Percentiles rank a stretch among this genome's conserved stretches.
phyloP scores from a whole-genome alignment of 2,329 filamentous ascomycete genomes.

The Penicillium capsulatum region DNA sequence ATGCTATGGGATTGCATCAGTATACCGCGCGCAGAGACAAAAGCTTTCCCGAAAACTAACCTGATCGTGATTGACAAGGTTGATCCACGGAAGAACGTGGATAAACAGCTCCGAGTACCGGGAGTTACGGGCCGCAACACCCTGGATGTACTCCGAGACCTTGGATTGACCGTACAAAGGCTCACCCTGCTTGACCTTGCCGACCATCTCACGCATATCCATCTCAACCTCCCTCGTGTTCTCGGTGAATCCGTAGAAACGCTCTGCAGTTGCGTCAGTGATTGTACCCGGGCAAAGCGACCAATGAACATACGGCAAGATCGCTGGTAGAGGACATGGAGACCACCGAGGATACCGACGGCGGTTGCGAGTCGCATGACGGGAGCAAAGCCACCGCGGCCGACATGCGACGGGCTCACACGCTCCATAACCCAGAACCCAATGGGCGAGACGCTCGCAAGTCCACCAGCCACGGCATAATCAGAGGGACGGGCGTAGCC shows the following conservation, averaged over 20 bases:
- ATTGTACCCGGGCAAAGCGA: background rate
- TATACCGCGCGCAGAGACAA: too few species aligned
- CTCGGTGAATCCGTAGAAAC: conserved; percentile 93
- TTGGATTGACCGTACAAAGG: conserved; percentile 78
- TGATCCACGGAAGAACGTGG: conserved; percentile 90
- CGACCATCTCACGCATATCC: conserved; percentile 98
- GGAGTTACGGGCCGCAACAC: conserved; percentile 86
- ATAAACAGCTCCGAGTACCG: conserved; percentile 82
- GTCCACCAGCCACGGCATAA: conserved; percentile 66
- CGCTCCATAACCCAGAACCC: conserved; percentile 76
- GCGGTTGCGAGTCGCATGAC: conserved; percentile 74
- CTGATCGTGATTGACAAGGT: conserved; percentile 91
- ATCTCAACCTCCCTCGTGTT: conserved; percentile 87
- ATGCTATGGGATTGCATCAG: conserved; percentile 54
- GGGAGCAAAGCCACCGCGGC: conserved; percentile 74
- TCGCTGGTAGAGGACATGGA: conserved; percentile 79
- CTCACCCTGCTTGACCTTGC: conserved; percentile 88
- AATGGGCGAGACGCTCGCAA: conserved; percentile 68
- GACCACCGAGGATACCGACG: conserved; percentile 71
- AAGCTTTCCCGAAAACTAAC: conserved; percentile 33
- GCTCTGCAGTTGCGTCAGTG: conserved; percentile 54
- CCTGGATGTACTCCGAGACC: conserved; percentile 85
- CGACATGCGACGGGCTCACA: conserved; percentile 78
- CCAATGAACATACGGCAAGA: conserved; percentile 66
- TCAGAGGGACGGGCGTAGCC: conserved; percentile 82